Conservation (phyloP, 1,139 yeast species). For the Protomyces gravidus region DNA sequence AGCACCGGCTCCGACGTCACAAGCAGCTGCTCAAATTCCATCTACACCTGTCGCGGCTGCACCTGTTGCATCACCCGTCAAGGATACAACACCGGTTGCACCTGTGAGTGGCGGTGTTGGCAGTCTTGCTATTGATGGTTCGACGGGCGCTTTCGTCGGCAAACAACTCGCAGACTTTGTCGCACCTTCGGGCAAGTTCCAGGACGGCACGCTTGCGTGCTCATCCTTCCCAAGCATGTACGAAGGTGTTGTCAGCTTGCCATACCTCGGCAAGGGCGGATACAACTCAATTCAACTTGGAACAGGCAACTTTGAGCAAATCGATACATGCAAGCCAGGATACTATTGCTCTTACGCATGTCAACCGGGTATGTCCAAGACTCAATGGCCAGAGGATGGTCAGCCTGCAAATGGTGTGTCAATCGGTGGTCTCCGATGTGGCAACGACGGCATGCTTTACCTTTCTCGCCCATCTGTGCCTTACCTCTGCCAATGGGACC, state of each 20-base stretch:
- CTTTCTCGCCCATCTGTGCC: conserved; percentile 61
- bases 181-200: conserved; percentile 54
- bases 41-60: background rate
- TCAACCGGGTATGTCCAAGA: conserved; percentile 93
- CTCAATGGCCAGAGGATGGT: conserved; percentile 76
- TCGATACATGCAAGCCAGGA: conserved; percentile 71
- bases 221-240: conserved; percentile 78
- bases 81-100: no score
- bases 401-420: conserved; percentile 87
- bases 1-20: background rate
- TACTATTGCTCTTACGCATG: conserved; percentile 95
- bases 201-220: conserved; percentile 78
- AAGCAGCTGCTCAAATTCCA: background rate
- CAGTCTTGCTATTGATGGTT: background rate
- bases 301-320: conserved; percentile 50
- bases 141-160: conserved; percentile 10
- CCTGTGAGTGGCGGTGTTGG: background rate
- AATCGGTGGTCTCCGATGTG: conserved; percentile 83
- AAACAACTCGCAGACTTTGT: conserved; percentile 11
- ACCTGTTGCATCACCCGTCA: background rate
- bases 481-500: conserved; percentile 82
- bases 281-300: conserved; percentile 76
- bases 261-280: conserved; percentile 81
- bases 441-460: conserved; percentile 64
- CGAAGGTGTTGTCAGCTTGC: conserved; percentile 73